Percentiles rank a stretch among this genome's conserved stretches.
Evolutionary conservation across 352 stramenopile species (phyloP).

Genomic region (Aphanomyces invadans): DNA sequence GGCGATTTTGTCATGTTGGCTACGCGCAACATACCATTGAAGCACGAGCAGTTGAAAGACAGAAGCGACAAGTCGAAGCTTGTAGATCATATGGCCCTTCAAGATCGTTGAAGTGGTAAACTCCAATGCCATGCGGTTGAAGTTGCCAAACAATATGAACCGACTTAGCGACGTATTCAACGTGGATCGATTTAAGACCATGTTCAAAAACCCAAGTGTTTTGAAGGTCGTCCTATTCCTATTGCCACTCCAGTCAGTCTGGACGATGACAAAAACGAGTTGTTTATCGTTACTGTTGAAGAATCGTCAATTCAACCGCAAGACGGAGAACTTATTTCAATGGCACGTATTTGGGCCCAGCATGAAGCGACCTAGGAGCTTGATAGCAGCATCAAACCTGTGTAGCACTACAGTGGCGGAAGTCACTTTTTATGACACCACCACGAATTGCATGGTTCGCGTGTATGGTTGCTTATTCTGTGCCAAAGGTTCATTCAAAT

Average conservation of each 20-base stretch:
- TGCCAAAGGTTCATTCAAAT: too few relatives aligned
- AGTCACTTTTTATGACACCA: too few relatives aligned
- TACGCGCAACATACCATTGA: constrained; percentile 3
- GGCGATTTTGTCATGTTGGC: constrained; percentile 5
- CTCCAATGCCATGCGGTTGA: constrained; percentile 8
- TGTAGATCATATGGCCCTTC: constrained; percentile 6
- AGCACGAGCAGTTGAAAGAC: neutral
- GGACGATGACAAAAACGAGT: neutral
- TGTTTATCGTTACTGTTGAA: constrained; percentile 2
- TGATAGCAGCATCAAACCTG: constrained; percentile 24
- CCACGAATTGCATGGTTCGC: too few relatives aligned
- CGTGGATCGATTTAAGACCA: constrained; percentile 20
- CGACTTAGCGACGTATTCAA: constrained; percentile 20
- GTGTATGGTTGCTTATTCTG: too few relatives aligned
- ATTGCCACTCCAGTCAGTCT: neutral
- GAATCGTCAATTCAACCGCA: constrained; percentile 15
- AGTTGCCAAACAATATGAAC: constrained; percentile 3
- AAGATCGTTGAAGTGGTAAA: neutral
- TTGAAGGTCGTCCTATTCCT: neutral
- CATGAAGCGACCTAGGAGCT: constrained; percentile 1
- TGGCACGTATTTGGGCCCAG: constrained; percentile 11
- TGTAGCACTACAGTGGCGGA: constrained; percentile 21
- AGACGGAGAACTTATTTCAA: constrained; percentile 8
- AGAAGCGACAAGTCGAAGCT: neutral
- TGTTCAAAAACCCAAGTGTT: neutral